Evolutionary conservation across 2,329 filamentous ascomycete species (phyloP), one percentile per base, ranked within the genome.

Genomic region (Colletotrichum eleusines): DNA sequence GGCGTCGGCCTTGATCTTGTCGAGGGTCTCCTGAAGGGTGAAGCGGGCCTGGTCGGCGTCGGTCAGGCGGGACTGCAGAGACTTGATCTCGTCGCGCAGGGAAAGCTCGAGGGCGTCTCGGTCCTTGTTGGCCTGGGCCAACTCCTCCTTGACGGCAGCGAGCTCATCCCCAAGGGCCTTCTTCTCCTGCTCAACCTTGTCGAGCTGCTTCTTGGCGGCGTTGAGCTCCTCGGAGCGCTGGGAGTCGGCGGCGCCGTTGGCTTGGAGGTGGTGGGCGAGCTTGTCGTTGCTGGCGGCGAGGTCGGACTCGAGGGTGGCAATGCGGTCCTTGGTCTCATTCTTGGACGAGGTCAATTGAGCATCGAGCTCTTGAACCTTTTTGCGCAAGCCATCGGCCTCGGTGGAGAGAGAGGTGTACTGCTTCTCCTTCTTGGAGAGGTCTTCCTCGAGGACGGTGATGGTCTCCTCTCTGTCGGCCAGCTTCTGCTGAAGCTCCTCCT

Each of bases 341-440:
- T 79, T 75, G 20, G 78, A 73, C 5, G 74, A 68, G 40, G 77
- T 75, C 33, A 77, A 73, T 66, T 80, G 74, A 33, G 76, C 74
- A 66, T 78, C 77, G 54, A 82, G 77, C 57, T 79, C 77, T 68
- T 78, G 75, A 69, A 84, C 78, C 78, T 81, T 83, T 72, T 80
- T 76, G 46, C 80, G 80, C 57, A 84, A 74, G 26, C 78, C 75
- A 8, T 82, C 80, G 50, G 77, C 79, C 73, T 84, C 81, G 33
- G 80, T 76, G 62, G 78, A 76, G 58, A 78, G 66, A 59, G 74
- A 71, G 46, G 72, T 78, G 75, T 77, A 76, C 71, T 81, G 78
- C 76, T 80, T 80, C 75, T 81, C 80, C 76, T 81, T 81, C 77
- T 79, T 79, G 70, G 76, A 74, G 53, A 81, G 77, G 61, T 81